Evolutionary conservation across 805 yeast genomes (phyloP).

Genomic region (Schizosaccharomyces japonicus): DNA sequence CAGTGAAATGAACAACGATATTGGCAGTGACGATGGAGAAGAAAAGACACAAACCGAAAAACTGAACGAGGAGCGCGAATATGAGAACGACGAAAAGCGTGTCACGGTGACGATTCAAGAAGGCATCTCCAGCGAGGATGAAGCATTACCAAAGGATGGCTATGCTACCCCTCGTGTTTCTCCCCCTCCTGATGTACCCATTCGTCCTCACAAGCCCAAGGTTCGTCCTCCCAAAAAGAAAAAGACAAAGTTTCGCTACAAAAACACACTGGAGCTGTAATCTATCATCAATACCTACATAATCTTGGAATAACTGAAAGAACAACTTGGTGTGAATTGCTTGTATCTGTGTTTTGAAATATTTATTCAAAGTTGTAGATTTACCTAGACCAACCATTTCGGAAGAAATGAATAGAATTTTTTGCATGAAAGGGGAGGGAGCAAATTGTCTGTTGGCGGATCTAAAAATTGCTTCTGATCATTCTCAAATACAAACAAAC

Average conservation of each 20-base stretch:
- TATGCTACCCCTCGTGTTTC: conserved; percentile 12
- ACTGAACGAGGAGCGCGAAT: conserved; percentile 11
- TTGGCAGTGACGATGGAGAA: neutral
- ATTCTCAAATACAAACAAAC: too few species aligned
- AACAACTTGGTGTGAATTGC: too few species aligned
- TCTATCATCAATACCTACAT: too few species aligned
- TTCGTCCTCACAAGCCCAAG: conserved; percentile 1
- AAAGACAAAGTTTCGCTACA: conserved; percentile 23
- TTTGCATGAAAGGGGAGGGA: too few species aligned
- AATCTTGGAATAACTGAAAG: too few species aligned
- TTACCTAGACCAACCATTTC: too few species aligned
- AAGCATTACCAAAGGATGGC: conserved; percentile 20
- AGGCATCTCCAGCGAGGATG: conserved; percentile 14
- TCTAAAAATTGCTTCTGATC: too few species aligned
- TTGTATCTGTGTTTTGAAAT: too few species aligned
- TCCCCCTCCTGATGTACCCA: conserved; percentile 10
- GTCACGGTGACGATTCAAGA: conserved; percentile 11
- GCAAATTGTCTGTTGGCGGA: too few species aligned
- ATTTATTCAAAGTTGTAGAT: too few species aligned
- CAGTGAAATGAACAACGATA: conserved; percentile 8
- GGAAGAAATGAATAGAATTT: too few species aligned
- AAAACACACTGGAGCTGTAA: conserved; percentile 14
- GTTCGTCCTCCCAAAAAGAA: conserved; percentile 18
- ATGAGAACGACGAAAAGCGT: conserved; percentile 11
- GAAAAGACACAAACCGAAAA: conserved; percentile 9